Evolutionary conservation across 805 yeast species (phyloP).

Genomic region (Trichomonascus vanleenenianus): DNA sequence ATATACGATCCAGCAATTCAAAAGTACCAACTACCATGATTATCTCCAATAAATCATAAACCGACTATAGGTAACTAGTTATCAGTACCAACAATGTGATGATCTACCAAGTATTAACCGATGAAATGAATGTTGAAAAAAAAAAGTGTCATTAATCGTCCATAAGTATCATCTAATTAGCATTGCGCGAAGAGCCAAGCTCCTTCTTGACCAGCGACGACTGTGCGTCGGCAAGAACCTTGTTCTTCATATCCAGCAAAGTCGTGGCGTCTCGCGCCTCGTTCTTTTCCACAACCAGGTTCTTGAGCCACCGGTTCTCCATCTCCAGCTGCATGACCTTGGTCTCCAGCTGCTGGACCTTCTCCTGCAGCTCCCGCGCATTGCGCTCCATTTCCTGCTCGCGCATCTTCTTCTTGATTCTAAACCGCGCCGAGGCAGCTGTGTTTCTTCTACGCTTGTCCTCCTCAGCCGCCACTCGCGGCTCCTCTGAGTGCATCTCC

Average conservation of each 20-base stretch:
- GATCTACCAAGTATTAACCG: too few species aligned
- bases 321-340: conserved; percentile 79
- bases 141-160: too few species aligned
- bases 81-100: too few species aligned
- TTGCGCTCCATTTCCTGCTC: conserved; percentile 85
- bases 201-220: too few species aligned
- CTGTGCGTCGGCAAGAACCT: conserved; percentile 11
- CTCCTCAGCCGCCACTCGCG: conserved; percentile 34
- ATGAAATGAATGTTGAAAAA: too few species aligned
- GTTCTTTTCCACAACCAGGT: conserved; percentile 70
- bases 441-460: conserved; percentile 85
- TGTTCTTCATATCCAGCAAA: conserved; percentile 20
- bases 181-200: too few species aligned
- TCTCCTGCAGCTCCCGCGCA: conserved; percentile 63
- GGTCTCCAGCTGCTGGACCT: conserved; percentile 57
- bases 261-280: conserved; percentile 30
- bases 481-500: background rate
- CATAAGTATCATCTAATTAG: too few species aligned
- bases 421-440: conserved; percentile 89
- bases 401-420: conserved; percentile 83
- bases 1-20: too few species aligned
- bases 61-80: too few species aligned
- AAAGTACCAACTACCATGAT: too few species aligned
- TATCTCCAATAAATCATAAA: too few species aligned
- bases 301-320: conserved; percentile 83